These are phyloP conservation scores for Moringa oleifera DNA, from an alignment of 345 rosid species.

Conservation along the genomic window DNA sequence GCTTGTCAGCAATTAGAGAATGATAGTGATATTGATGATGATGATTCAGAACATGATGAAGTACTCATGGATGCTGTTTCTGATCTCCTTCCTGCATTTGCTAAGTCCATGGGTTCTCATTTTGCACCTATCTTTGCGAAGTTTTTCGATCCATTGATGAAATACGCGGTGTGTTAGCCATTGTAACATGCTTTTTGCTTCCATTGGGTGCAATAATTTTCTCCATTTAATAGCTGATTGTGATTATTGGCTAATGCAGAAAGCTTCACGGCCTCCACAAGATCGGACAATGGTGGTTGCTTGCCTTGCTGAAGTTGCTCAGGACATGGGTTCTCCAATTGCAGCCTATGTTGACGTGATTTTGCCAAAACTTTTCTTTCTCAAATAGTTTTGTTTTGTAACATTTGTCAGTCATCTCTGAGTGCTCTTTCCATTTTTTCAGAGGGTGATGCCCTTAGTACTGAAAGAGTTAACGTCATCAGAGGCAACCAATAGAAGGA, in stretches of 20 bases:
- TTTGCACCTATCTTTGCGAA: conserved; percentile 82
- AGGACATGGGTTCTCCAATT: conserved; percentile 95
- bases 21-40: conserved; percentile 78
- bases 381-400: neutral
- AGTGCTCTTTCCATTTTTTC: conserved; percentile 31
- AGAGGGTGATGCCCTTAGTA: conserved; percentile 91
- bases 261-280: conserved; percentile 73
- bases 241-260: conserved; percentile 43
- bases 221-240: conserved; percentile 20
- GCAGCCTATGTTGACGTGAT: conserved; percentile 83
- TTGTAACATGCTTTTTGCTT: conserved; percentile 9
- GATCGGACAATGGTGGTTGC: conserved; percentile 99
- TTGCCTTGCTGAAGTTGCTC: conserved; percentile 98
- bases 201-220: conserved; percentile 7
- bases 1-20: conserved; percentile 75
- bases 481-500: conserved; percentile 89
- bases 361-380: conserved; percentile 10
- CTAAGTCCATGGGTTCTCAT: conserved; percentile 89
- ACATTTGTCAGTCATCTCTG: conserved; percentile 14
- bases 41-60: conserved; percentile 81
- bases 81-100: conserved; percentile 97
- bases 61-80: conserved; percentile 98
- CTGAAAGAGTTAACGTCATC: conserved; percentile 84
- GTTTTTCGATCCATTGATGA: conserved; percentile 93
- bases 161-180: conserved; percentile 64